Base-by-base conservation (phyloP, 2,329 filamentous ascomycete species). In the Penicillium griseofulvum region DNA sequence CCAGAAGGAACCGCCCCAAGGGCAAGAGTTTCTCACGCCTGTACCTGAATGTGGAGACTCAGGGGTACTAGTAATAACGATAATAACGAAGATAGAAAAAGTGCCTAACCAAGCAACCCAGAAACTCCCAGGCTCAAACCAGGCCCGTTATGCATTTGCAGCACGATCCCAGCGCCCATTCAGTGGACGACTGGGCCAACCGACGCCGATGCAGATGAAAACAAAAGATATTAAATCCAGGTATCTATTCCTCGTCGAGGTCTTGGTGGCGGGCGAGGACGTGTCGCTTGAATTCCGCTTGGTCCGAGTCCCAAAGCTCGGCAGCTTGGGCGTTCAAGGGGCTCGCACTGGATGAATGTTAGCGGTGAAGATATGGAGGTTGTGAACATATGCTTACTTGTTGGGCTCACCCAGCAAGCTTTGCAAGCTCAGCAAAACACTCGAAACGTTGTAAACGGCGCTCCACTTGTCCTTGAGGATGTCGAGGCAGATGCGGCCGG, bases 391-490 rank as follows among this genome's bases (percentile, higher is more conserved):
- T 12, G 46, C 89, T 75, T 79, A 97, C 94, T 99, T 99, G 79
- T 99, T 99, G 34, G 94, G 94, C 77, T 99, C 94, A 26, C 93
- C 94, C 31, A 99, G 83, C 69, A 99, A 79, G 75, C 92, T 97
- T 78, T 99, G 94, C 75, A 99, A 77, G 66, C 93, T 97, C 68
- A 99, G 76, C 52, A 99, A 80, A 44, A 99, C 90, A 44, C 89
- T 96, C 75, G 95, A 90, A 59, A 96, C 91, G 71, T 97, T 97
- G 82, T 97, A 95, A 41, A 95, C 92, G 17, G 94, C 91, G 56
- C 91, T 96, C 94, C 94, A 99, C 80, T 97, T 97, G 76, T 97
- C 94, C 82, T 97, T 97, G 62, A 99, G 82, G 65, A 99, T 99
- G 71, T 99, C 95, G 58, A 99, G 82, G 74, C 94, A 99, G 76